Conservation (phyloP, 2,329 filamentous ascomycete species). For the Colletotrichum sojae region DNA sequence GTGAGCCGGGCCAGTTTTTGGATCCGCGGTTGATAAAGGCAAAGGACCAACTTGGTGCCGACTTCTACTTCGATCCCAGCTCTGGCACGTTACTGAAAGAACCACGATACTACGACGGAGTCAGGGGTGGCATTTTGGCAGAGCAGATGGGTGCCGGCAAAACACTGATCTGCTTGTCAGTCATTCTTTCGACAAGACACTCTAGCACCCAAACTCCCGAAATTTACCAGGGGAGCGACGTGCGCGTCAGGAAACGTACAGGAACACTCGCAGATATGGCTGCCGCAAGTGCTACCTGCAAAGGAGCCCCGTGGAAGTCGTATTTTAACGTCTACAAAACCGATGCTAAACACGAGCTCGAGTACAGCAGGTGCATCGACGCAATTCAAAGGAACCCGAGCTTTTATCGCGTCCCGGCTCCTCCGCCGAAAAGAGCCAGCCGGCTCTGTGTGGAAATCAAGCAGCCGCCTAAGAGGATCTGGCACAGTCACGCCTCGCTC, state of each 20-base stretch:
- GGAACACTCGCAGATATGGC: slow-evolving; percentile 83
- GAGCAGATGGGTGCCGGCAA: slow-evolving; percentile 90
- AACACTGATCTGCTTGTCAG: slow-evolving; percentile 85
- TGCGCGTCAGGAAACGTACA: slow-evolving; percentile 59
- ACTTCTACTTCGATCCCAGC: slow-evolving; percentile 80
- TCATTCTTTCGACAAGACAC: slow-evolving; percentile 82
- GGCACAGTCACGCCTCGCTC: slow-evolving; percentile 78
- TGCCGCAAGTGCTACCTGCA: slow-evolving; percentile 75
- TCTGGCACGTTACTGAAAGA: slow-evolving; percentile 73
- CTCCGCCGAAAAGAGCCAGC: slow-evolving; percentile 48
- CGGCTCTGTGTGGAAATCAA: slow-evolving; percentile 52
- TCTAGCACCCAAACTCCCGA: slow-evolving; percentile 77
- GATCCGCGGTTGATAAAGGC: slow-evolving; percentile 80
- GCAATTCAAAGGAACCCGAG: slow-evolving; percentile 72
- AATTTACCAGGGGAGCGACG: slow-evolving; percentile 63
- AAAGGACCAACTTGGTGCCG: slow-evolving; percentile 70
- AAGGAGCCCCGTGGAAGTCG: slow-evolving; percentile 78
- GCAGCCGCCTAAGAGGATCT: slow-evolving; percentile 65
- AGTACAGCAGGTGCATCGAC: slow-evolving; percentile 68
- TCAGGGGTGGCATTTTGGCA: slow-evolving; percentile 82
- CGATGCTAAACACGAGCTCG: slow-evolving; percentile 58
- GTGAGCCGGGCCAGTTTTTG: slow-evolving; percentile 72
- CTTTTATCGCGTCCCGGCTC: slow-evolving; percentile 69
- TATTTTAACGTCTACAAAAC: slow-evolving; percentile 69
- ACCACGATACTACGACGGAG: slow-evolving; percentile 81